phyloP scores from a whole-genome alignment of 768 basidiomycete genomes.

The Sutorius australiensis region DNA sequence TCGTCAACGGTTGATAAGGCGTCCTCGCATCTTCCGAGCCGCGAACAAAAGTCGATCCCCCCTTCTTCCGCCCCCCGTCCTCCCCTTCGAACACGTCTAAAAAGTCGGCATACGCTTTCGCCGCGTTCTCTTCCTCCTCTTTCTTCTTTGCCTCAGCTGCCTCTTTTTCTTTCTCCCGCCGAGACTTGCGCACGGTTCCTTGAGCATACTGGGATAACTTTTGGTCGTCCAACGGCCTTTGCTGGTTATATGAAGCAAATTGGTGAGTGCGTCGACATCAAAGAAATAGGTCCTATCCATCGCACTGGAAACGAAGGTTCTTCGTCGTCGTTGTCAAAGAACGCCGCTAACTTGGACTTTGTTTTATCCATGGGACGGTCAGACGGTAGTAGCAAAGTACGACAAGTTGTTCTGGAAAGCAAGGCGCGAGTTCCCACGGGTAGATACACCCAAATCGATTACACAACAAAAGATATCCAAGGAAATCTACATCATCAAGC shows the following conservation, averaged over 20 bases:
- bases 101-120: constrained; percentile 79
- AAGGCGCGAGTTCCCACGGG: constrained; percentile 26
- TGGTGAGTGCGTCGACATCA: constrained; percentile 55
- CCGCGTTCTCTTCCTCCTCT: constrained; percentile 79
- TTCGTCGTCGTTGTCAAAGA: constrained; percentile 84
- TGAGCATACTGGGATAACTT: constrained; percentile 84
- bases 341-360: constrained; percentile 60
- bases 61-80: constrained; percentile 45
- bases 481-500: constrained; percentile 59
- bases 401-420: neutral
- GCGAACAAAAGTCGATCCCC: constrained; percentile 59
- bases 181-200: constrained; percentile 85
- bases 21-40: constrained; percentile 41
- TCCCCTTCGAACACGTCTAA: constrained; percentile 81
- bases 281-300: constrained; percentile 68
- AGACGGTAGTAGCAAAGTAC: neutral
- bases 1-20: constrained; percentile 43
- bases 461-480: neutral
- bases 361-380: constrained; percentile 31
- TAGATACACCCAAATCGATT: neutral
- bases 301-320: constrained; percentile 88
- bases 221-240: constrained; percentile 79
- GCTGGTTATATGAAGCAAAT: constrained; percentile 55
- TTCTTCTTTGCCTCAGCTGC: constrained; percentile 85
- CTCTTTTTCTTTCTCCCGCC: constrained; percentile 89